Evolutionary conservation across 2,329 filamentous ascomycete genomes (phyloP).

Genomic region (Cercospora sp.): DNA sequence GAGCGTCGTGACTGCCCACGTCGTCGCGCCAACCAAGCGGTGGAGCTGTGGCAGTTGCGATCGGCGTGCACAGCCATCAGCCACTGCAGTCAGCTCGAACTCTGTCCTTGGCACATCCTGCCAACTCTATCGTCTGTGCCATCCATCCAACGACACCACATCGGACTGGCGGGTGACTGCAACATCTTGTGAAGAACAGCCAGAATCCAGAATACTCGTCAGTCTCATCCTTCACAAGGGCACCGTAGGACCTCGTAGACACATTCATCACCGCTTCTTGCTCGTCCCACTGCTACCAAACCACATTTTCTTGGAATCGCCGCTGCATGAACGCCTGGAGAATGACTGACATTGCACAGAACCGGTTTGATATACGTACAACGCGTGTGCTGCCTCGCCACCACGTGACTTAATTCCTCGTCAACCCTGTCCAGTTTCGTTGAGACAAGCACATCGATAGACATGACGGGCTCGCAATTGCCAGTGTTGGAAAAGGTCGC

Average conservation of each 20-base stretch:
- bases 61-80: background rate
- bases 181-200: background rate
- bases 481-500: conserved; percentile 58
- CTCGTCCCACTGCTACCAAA: background rate
- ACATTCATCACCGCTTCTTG: background rate
- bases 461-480: background rate
- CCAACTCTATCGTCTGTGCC: background rate
- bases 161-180: background rate
- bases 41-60: background rate
- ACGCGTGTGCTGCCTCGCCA: background rate
- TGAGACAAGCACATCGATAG: background rate
- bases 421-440: background rate
- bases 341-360: background rate
- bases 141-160: background rate
- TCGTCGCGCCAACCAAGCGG: background rate
- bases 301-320: background rate
- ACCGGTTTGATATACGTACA: background rate
- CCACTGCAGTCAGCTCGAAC: background rate
- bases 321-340: background rate
- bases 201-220: background rate
- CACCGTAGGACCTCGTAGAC: background rate
- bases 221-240: background rate
- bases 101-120: background rate
- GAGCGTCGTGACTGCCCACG: background rate
- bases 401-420: background rate